Base-by-base conservation (phyloP, 257 asterid genomes). In the Paraleonurus japonicus region DNA sequence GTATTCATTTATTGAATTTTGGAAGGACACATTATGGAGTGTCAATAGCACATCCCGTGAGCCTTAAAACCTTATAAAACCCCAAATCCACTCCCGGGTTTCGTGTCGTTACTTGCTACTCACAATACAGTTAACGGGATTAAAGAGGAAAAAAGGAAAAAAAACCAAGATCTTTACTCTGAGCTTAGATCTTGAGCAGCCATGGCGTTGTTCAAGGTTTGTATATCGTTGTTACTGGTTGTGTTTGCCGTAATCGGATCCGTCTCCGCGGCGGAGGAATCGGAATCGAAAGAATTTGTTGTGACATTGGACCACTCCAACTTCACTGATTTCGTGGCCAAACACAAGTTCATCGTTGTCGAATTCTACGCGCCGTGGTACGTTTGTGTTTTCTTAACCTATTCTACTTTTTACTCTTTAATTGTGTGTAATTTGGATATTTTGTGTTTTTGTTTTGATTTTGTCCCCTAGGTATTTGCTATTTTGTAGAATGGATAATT, bases 301-400 rank as follows among this genome's bases (percentile, higher is more conserved):
- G 94, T 88, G 24, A 82, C 92, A 37, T 73, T 92, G 33, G 96
- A 86, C 65, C 81, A 76, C 78, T 84, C 96, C 66, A 92, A 92
- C 83, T 88, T 92, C 86, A 82, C 92, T 17, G 98, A 92, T 45
- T 89, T 86, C 80, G 92, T 89, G 3, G 82, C 84, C 59, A 81
- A 74, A 43, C 88, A 89, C 65, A 89, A 88, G 81, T 92, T 92
- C 83, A 24, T 92, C 75, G 89, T 92, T 72, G 92, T 92, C 71
- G 96, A 92, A 17, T 92, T 92, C 59, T 92, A 92, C 82, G 94
- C 98, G 43, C 98, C 98, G 27, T 92, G 98, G 98, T 90, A 81
- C 16, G 32, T 37, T 51, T 51, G 16, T 7, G 27, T 16, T 9
- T 20, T 19, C 20, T 17, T 32, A 13, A 15, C 37, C 13, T 22